phyloP scores from a whole-genome alignment of 257 asterid species.

The Solanum sitiens region DNA sequence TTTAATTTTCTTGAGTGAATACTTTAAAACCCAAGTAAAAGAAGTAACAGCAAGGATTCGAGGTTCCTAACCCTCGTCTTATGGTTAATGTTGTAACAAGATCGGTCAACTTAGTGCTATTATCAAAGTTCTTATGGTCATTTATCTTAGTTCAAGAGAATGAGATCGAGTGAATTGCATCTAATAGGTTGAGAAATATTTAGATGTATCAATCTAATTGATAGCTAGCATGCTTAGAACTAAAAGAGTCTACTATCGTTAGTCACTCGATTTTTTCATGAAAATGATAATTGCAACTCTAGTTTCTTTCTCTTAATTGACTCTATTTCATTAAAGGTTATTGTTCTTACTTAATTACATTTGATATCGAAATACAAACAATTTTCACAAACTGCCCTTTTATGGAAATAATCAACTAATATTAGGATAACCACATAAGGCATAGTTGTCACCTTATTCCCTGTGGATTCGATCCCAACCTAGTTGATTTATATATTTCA shows the following conservation, averaged over 20 bases:
- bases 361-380: neutral
- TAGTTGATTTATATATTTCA: neutral
- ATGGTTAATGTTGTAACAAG: neutral
- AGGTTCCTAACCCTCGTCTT: neutral
- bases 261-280: neutral
- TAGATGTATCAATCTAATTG: neutral
- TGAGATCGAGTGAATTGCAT: neutral
- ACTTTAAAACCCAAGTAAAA: too few species aligned
- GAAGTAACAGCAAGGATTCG: neutral
- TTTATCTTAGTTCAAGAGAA: neutral
- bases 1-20: neutral
- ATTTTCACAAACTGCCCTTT: too few species aligned
- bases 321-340: neutral
- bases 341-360: neutral
- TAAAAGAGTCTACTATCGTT: neutral
- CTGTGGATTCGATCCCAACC: neutral
- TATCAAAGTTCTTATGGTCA: neutral
- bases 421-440: too few species aligned
- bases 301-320: neutral
- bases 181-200: neutral
- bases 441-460: too few species aligned
- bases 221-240: neutral
- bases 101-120: neutral
- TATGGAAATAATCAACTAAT: too few species aligned
- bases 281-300: too few species aligned